Base-by-base conservation (phyloP, 805 yeast species). In the Ogataea trehalophila region DNA sequence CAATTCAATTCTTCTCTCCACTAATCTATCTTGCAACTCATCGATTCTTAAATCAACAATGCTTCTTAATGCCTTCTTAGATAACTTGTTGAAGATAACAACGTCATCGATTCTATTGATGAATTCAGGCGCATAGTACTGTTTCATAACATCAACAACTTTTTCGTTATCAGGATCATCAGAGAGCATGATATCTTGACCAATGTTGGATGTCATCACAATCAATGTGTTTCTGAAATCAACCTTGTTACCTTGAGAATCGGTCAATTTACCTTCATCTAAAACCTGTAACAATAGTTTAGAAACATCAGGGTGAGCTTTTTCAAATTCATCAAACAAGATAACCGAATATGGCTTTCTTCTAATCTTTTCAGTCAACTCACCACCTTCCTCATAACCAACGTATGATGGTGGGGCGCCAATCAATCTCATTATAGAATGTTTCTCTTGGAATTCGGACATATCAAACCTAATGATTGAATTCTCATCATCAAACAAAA, bases 331-430 rank as follows among this genome's bases (percentile, higher is more conserved):
- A 67, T 92, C 99, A 65, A 92, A 94, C 48, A 92, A 70, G 2
- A 92, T 85, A 26, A 92, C 96, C 0, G 97, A 77, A 57, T 92
- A 92, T 8, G 99, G 99, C 61, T 90, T 91, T 59, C 98, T 79
- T 62, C 97, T 79, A 9, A 94, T 95, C 6, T 96, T 96, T 67
- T 94, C 98, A 1, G 99, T 94, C 53, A 94, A 74, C 67, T 94
- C 98, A 44, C 99, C 99, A 63, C 90, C 87, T 58, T 87, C 94
- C 61, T 92, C 99, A 69, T 90, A 91, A 45, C 97, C 94, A 20
- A 92, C 97, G 65, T 92, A 92, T 7, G 98, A 97, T 31, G 99
- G 99, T 5, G 99, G 99, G 0, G 98, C 94, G 44, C 99, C 99
- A 57, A 92, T 90, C 53, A 92, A 76, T 53, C 97, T 79, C 40